A percentile compares a stretch with the other conserved stretches of the same genome.
Evolutionary conservation across 1,284 basidiomycete species (phyloP).

Genomic region (Tilletia caries): DNA sequence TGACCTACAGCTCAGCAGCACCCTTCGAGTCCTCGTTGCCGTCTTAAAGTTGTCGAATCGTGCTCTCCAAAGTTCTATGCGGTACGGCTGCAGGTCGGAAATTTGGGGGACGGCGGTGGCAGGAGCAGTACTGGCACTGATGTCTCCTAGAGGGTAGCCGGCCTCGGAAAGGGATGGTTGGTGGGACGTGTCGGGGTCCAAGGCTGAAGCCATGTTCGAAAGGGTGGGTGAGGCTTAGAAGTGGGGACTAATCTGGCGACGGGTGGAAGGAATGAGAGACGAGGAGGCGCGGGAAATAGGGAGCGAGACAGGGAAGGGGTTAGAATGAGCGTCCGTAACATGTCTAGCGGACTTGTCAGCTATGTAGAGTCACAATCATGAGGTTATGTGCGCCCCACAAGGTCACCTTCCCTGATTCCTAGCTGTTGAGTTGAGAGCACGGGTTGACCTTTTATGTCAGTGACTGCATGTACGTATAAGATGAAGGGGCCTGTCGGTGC

Average conservation of each 20-base stretch:
- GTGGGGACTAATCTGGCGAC: too few relatives aligned
- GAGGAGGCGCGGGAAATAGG: neutral
- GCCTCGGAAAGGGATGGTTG: neutral
- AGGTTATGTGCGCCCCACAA: neutral
- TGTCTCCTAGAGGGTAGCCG: neutral
- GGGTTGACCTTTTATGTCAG: neutral
- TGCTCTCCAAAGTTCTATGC: slow-evolving; percentile 3
- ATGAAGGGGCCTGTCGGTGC: slow-evolving; percentile 63
- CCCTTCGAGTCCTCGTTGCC: neutral
- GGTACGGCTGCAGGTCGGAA: slow-evolving; percentile 3
- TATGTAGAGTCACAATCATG: too few relatives aligned
- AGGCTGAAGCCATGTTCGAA: neutral
- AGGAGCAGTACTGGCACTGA: neutral
- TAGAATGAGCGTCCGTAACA: too few relatives aligned
- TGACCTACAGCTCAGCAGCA: too few relatives aligned
- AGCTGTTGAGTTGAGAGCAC: neutral
- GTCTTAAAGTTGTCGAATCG: slow-evolving; percentile 7
- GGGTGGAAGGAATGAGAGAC: neutral
- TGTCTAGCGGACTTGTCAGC: too few relatives aligned
- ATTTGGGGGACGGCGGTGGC: too few relatives aligned
- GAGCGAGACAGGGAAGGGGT: too few relatives aligned
- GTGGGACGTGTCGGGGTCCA: neutral
- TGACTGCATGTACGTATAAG: neutral
- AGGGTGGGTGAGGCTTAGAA: neutral
- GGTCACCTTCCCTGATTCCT: neutral